Percentiles rank a stretch among this genome's conserved stretches.
Evolutionary conservation across 2,329 filamentous ascomycete species (phyloP).

Genomic region (Drechslerella stenobrocha): DNA sequence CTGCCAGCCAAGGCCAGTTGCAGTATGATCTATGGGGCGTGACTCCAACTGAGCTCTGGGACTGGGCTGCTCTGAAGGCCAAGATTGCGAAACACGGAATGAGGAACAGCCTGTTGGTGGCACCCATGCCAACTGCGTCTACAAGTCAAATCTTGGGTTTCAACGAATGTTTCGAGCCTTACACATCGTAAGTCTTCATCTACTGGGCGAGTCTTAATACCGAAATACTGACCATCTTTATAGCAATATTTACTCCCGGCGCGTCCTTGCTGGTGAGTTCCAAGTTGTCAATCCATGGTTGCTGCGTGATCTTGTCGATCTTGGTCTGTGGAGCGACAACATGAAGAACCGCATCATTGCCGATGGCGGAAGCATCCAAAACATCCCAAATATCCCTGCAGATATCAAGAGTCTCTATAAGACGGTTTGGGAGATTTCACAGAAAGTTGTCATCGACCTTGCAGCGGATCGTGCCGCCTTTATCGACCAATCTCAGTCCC

Average conservation of each 20-base stretch:
- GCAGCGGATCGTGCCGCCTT: conserved; percentile 92
- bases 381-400: conserved; percentile 92
- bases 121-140: conserved; percentile 96
- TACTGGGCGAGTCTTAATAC: background rate
- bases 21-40: conserved; percentile 99
- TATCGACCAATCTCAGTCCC: conserved; percentile 97
- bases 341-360: conserved; percentile 99
- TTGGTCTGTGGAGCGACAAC: conserved; percentile 97
- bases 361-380: conserved; percentile 92
- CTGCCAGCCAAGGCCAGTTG: conserved; percentile 90
- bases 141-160: conserved; percentile 98
- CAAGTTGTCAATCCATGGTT: conserved; percentile 99
- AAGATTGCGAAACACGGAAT: conserved; percentile 91
- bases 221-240: conserved; percentile 2
- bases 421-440: conserved; percentile 99
- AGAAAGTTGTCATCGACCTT: conserved; percentile 95
- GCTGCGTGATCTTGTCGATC: conserved; percentile 94
- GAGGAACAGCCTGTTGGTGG: conserved; percentile 91
- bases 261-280: conserved; percentile 97
- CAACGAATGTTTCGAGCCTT: conserved; percentile 99
- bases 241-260: conserved; percentile 93
- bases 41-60: conserved; percentile 91
- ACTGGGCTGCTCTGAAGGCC: conserved; percentile 86
- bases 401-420: conserved; percentile 98
- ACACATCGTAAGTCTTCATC: conserved; percentile 68